Evolutionary conservation across 768 basidiomycete genomes (phyloP), one percentile per base, ranked within the genome.

Genomic region (Neoboletus magnificus): DNA sequence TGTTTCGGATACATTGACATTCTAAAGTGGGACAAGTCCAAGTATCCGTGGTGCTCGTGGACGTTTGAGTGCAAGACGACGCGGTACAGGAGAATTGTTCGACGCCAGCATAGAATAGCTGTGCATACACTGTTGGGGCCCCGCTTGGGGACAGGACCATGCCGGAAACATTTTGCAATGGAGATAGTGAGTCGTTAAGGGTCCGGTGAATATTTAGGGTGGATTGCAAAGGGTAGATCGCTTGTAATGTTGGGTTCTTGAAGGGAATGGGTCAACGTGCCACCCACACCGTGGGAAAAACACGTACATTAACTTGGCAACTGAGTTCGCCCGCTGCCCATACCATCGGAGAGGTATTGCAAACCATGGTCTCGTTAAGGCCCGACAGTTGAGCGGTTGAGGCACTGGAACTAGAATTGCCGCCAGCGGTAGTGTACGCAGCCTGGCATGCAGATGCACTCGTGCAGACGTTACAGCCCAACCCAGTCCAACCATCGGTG

Each of bases 1-100:
- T 81, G 42, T 80, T 79, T 0, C 79, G 52, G 36, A 85, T 76
- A 71, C 95, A 98, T 4, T 76, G 81, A 66, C 95, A 98, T 54
- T 78, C 62, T 20, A 98, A 78, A 62, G 84, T 80, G 43, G 82
- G 76, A 60, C 95, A 98, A 18, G 73, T 74, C 87, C 87, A 97
- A 5, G 70, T 68, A 48, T 79, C 74, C 22, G 82, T 69, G 5
- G 71, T 55, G 36, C 62, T 68, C 10, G 72, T 69, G 33, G 80
- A 69, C 16, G 75, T 73, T 71, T 96, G 93, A 0, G 67, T 72
- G 73, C 95, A 97, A 7, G 78, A 74, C 58, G 82, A 75, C 0
- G 92, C 91, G 11, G 73, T 57, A 68, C 95, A 98, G 69, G 82
- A 89, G 73, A 98, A 98, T 65, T 97, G 93, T 66, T 94, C 91